Base-by-base conservation (phyloP, 345 rosid species). In the Noccaea caerulescens region DNA sequence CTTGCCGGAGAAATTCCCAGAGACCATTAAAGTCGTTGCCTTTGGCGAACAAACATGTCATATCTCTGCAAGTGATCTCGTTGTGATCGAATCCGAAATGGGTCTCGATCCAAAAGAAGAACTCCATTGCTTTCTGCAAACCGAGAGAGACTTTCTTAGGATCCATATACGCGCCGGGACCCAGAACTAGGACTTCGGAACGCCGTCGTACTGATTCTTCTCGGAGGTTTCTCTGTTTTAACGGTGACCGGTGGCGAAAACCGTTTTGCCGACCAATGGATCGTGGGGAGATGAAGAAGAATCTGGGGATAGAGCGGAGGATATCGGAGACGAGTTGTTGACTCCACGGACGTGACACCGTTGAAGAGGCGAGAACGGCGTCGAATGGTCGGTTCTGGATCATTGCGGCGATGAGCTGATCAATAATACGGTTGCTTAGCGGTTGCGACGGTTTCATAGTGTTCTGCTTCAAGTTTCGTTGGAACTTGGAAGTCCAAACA, bases 91-190 rank as follows among this genome's bases (percentile, higher is more conserved):
- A 86, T 9, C 75, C 77, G 46, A 83, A 81, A 72, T 68, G 66
- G 10, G 64, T 80, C 51, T 84, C 94, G 3, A 89, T 66, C 87
- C 87, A 85, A 60, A 67, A 63, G 76, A 80, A 92, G 78, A 92
- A 92, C 58, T 87, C 88, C 45, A 77, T 72, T 18, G 91, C 91
- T 76, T 88, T 90, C 60, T 73, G 72, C 34, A 85, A 13, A 8
- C 98, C 96, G 6, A 84, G 69, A 38, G 69, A 57, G 23, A 87
- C 85, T 49, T 68, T 82, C 53, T 55, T n/a, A 0, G 86, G 93
- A 77, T 90, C 89, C n/a, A 87, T 81, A 53, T 84, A 82, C 63
- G 96, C 93, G 11, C 81, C 89, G 14, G 93, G 97, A 10, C 93
- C 97, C 3, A 87, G 82, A 66, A 86, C 63, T 3, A 85, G 81